Evolutionary conservation across 202 grass and related monocot species (phyloP), one percentile per base, ranked within the genome.

Genomic region (Brachypodium distachyon): DNA sequence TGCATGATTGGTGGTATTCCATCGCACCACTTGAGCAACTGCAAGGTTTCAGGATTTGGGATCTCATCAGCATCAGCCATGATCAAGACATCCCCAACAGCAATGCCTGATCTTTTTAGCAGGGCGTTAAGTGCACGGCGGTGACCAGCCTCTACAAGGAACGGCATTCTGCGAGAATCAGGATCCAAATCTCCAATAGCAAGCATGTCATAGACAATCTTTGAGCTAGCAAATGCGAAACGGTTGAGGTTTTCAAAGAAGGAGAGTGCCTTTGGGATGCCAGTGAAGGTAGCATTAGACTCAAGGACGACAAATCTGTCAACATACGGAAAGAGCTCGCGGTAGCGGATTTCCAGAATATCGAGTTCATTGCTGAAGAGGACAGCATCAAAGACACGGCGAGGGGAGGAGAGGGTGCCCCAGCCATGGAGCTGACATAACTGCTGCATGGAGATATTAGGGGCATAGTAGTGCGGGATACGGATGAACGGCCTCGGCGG

Each of bases 41-140:
- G 64, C 61, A 98, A 13, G 0, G 91, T 95, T 70, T 92, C 89
- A 37, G 87, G 82, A 18, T 80, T 94, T 7, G 95, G 91, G 49
- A 98, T 92, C 84, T 98, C 96, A 68, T 98, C 96, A 9, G 96
- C 84, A 48, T 98, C 96, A 50, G 96, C 82, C 96, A 98, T 98
- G 64, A 98, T 98, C 70, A 98, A 81, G 5, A 92, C 74, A 60
- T 98, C 96, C 7, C 91, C 96, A 3, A 73, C 52, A 57, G 80
- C 86, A 61, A 98, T 85, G 4, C 96, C 96, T 79, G 96, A 98
- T 58, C 85, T 85, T 71, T 71, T 83, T 18, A 98, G 86, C 32
- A 98, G 85, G 49, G 43, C 72, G 53, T 92, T 95, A 22, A 95
- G 66, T 0, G 96, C 85, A 14, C 70, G 79, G 3, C 95, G 86